Base-by-base conservation (phyloP, 805 yeast genomes). In the Candida peoriensis region DNA sequence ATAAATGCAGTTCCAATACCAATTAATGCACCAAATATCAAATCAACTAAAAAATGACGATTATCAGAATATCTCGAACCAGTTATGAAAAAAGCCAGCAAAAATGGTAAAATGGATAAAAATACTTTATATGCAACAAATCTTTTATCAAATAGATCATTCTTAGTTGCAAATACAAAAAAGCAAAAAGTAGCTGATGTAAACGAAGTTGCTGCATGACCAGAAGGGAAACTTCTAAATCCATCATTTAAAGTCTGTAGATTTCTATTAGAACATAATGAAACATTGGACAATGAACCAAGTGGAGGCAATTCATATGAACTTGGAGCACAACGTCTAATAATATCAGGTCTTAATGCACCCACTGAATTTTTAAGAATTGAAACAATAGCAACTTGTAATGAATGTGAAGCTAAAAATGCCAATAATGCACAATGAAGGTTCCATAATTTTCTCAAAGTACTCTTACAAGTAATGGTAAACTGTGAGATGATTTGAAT, bases 161-260 rank as follows among this genome's bases (percentile, higher is more conserved):
- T 41, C 35, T 57, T 58, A 0, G 63, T 63, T 5, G 63, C 46
- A 9, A 58, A 37, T 42, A 63, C 58, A 16, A 67, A 52, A 16
- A 59, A 48, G 20, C 61, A 50, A 14, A 62, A 50, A 1, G 63
- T 58, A 39, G 66, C 59, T 1, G 78, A 68, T 1, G 77, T 62
- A 45, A 74, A 74, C 16, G 72, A 57, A 6, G 73, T 60, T 8
- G 76, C 60, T 1, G 79, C 63, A 47, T 75, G 81, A 1, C 78
- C 81, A 32, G 76, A 71, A 2, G 81, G 81, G 31, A 77, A 73
- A 19, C 76, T 69, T 43, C 77, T 61, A 47, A 72, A 70, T 1
- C 80, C 81, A 46, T 74, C 78, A 46, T 55, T 48, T 14, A 75
- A 49, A 4, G 60, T 37, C 12, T 40, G 46, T 4, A 49, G 16